Base-by-base conservation (phyloP, 164 flowering plant genomes). In the Vitis amurensis region DNA sequence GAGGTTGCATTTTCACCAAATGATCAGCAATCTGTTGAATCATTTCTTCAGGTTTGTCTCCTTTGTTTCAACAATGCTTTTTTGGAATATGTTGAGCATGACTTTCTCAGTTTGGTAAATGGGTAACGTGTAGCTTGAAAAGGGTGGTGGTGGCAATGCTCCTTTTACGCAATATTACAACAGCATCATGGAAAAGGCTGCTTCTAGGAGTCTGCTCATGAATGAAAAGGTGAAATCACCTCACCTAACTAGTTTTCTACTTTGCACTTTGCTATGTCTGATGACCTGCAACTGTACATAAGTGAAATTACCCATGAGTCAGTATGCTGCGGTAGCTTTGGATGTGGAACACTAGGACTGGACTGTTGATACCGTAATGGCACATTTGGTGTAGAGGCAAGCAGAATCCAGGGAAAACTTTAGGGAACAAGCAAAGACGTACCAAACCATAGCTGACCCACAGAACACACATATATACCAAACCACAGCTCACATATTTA, bases 1-100 rank as follows among this genome's bases (percentile, higher is more conserved):
- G 97, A 91, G 48, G 91, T 87, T 68, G 72, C 91, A 8, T 96
- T 87, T 78, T 90, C 97, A 63, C 99, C 98, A 6, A 87, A 84
- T 37, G 97, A 96, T 76, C 84, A 84, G 64, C 87, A 84, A 70
- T 78, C 88, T 19, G 89, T 82, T 51, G 92, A 91, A 59, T 74
- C 90, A 65, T 93, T 91, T 83, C 86, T 93, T 69, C 97, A 89
- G 99, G 99, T 92, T 68, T 59, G 59, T 27, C 61, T 64, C 59
- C 53, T 60, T 55, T 60, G 11, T 49, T 12, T 9, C 0, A 13
- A 49, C 15, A 7, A 10, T 15, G 14, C 9, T 31, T 47, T 27
- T 53, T 11, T 44, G 7, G 49, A 1, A 8, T 53, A 16, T 61
- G 13, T 3, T 49, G 3, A 11, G 16, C 30, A 50, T 14, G 50